Base-by-base conservation (phyloP, 352 stramenopile species). In the Pythium myriotylum region DNA sequence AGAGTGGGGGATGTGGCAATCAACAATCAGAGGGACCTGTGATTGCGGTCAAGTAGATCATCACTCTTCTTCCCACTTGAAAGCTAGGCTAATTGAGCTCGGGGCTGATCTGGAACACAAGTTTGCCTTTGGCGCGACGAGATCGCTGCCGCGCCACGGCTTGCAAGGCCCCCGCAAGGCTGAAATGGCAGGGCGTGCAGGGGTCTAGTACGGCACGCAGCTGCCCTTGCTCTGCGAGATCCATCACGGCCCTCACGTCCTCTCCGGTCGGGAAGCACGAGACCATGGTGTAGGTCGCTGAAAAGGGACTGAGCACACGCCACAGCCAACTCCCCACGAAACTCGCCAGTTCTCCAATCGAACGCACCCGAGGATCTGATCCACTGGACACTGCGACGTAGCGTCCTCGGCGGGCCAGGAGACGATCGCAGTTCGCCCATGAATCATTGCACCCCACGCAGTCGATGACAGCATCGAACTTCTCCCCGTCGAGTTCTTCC, bases 71-170 rank as follows among this genome's bases (percentile, higher is more conserved):
- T 4, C 4, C 29, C 16, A n/a, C n/a, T n/a, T n/a, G n/a, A n/a
- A 56, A 66, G 41, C 43, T 49, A 50, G 49, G 33, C 53, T 47
- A 64, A 20, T 53, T 32, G n/a, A n/a, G n/a, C n/a, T n/a, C 17
- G 7, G 41, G 16, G 20, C 45, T 51, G 26, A 95, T 67, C 49
- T 77, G 41, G 9, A 95, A 66, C 16, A 97, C 81, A 4, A 95
- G 70, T 65, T 96, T 96, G 48, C 86, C 88, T 41, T 93, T 80
- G 22, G 76, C 72, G 55, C 88, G 81, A 17, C 84, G 78, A 48
- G 79, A 95, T 27, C 54, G 55, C 59, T 91, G 85, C 9, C 81
- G 49, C 17, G 59, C 53, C 52, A 97, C 79, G 3, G 85, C 88
- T 37, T 67, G 56, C 46, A 74, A 49, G 3, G 86, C 77, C 24